Evolutionary conservation across 495 filamentous ascomycete genomes (phyloP).

Genomic region (Aspergillus incahuasiensis): DNA sequence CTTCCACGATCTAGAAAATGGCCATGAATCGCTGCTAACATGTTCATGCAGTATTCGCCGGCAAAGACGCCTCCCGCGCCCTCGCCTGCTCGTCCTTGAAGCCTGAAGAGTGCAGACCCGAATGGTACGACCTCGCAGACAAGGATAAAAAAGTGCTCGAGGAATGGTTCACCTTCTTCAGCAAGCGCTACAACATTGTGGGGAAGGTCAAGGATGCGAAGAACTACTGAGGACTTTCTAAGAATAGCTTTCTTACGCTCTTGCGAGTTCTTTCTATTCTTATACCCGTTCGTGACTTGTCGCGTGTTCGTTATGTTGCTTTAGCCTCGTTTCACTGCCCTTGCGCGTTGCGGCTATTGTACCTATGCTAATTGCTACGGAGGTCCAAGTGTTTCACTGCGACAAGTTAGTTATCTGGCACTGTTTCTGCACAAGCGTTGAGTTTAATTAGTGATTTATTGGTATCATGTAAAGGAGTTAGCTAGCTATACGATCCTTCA

Average conservation of each 20-base stretch:
- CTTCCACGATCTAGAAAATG: background rate
- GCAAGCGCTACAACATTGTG: constrained; percentile 90
- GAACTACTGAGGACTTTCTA: constrained; percentile 23
- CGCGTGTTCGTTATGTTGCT: background rate
- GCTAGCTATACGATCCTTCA: background rate
- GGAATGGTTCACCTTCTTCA: constrained; percentile 95
- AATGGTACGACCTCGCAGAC: constrained; percentile 82
- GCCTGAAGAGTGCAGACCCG: constrained; percentile 71
- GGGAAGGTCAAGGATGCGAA: constrained; percentile 61
- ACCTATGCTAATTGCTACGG: background rate
- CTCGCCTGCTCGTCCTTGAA: constrained; percentile 84
- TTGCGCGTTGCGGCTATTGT: constrained; percentile 6
- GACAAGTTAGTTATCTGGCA: background rate
- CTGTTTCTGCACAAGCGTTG: background rate
- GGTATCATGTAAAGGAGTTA: background rate
- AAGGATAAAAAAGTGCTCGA: constrained; percentile 79
- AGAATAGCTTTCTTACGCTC: background rate
- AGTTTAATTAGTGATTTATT: background rate
- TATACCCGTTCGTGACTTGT: constrained; percentile 5
- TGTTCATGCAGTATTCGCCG: constrained; percentile 70
- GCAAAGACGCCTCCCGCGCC: constrained; percentile 89
- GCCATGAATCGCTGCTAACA: background rate
- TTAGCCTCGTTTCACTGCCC: background rate
- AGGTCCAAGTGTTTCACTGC: background rate
- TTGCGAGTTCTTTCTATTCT: background rate